Evolutionary conservation across 495 filamentous ascomycete species (phyloP), one percentile per base, ranked within the genome.

Genomic region (Wilcoxina mikolae): DNA sequence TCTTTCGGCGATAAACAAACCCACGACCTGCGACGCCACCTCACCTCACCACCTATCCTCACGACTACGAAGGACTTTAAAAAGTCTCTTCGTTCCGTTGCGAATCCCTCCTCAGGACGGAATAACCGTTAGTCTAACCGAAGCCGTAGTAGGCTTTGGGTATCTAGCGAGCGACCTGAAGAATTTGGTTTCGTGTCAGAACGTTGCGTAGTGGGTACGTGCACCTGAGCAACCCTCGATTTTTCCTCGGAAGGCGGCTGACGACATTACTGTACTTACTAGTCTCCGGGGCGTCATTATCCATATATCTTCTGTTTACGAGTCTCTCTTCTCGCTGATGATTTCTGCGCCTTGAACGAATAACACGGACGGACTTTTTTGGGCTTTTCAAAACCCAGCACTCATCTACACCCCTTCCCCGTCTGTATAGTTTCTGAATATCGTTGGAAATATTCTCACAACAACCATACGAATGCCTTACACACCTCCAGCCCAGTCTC

Each of bases 401-500:
- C n/a, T n/a, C n/a, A n/a, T n/a, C 33, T 38, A 9, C 33, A 38
- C 9, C 9, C 33, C 33, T 38, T 38, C 9, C 33, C 17, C 33
- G 33, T 38, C 33, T 9, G 33, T 17, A 38, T 38, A 38, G 33
- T n/a, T 45, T 10, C 23, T 46, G 24, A 11, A 15, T 46, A 17
- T 46, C n/a, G n/a, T 22, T 46, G 22, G 43, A 46, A 46, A 12
- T 46, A n/a, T n/a, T 22, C 27, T 11, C 24, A 10, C 47, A 22
- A 68, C 70, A 74, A 70, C 67, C 71, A 71, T 68, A 69, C 70
- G 72, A 70, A 95, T 95, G 88, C 88, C 88, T 74, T 95, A 95
- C 76, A 94, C 88, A 69, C 87, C 88, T 58, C 88, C 88, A 49
- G 76, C 79, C 63, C 82, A 83, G 72, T 88, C 86, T 64, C 87